Evolutionary conservation across 345 rosid genomes (phyloP), one percentile per base, ranked within the genome.

Genomic region (Angophora floribunda): DNA sequence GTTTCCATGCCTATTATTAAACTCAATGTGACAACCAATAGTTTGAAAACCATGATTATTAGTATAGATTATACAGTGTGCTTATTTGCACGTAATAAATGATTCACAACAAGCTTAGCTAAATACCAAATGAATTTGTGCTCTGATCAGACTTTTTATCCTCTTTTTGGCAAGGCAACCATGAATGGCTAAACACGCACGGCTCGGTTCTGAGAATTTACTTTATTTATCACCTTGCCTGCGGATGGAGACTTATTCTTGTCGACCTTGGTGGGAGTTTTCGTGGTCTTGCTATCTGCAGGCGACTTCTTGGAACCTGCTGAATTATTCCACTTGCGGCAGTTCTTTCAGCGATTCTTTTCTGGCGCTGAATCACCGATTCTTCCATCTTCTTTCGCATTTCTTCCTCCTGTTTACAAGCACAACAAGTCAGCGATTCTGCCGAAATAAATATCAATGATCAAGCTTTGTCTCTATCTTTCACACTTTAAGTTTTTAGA

Each of bases 271-370:
- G 61, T 32, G n/a, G 93, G 86, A 30, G 88, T 88, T 92, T 92
- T 92, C 44, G 55, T 86, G 50, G 89, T 85, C 88, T 90, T 93
- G 85, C 90, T 91, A 65, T 90, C 93, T 55, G 85, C 78, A 30
- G 93, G 89, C 13, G 88, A 90, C 90, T 91, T 96, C 89, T 89
- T 95, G 87, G 92, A 85, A 61, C 92, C 86, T 24, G 92, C 63
- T 52, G 91, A 88, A 90, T 82, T 84, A 89, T 9, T 30, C 90
- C 89, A n/a, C 85, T 55, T 6, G 93, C 92, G 19, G 97, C 97
- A 88, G 96, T 96, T 94, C 97, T 95, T 91, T 95, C 96, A 0
- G 99, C 97, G 51, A 97, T 96, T 91, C 99, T 95, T 90, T 93
- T 94, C 90, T 96, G 99, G 52, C 99, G 94, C 89, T 94, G 94